Conservation (phyloP, 1,284 basidiomycete genomes). For the Tremellales sp. region DNA sequence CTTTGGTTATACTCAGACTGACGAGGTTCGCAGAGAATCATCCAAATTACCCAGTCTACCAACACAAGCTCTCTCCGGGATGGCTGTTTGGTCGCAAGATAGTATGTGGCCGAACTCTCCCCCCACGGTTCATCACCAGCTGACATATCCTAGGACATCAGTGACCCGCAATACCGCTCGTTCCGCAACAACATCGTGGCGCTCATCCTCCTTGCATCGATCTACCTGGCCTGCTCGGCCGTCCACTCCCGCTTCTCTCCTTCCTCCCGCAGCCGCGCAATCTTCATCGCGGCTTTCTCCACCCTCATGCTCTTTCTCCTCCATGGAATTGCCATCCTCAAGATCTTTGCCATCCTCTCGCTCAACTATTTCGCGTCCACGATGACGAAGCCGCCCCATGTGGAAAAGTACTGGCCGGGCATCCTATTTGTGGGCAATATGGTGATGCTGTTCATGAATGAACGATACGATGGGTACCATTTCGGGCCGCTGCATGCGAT, state of each 20-base stretch:
- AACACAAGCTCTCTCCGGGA: slow-evolving; percentile 57
- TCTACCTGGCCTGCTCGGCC: slow-evolving; percentile 47
- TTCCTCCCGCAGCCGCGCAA: slow-evolving; percentile 45
- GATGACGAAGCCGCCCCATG: slow-evolving; percentile 26
- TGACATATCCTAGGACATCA: slow-evolving; percentile 64
- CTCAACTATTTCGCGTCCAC: slow-evolving; percentile 69
- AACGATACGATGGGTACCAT: slow-evolving; percentile 70
- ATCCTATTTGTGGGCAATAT: slow-evolving; percentile 65
- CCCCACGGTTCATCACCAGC: slow-evolving; percentile 8
- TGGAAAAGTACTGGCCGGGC: slow-evolving; percentile 30
- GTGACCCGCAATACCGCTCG: slow-evolving; percentile 76
- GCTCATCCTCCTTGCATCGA: slow-evolving; percentile 55
- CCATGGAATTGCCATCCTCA: slow-evolving; percentile 82
- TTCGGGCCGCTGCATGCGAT: slow-evolving; percentile 59
- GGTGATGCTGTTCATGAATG: slow-evolving; percentile 70
- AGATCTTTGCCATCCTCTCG: slow-evolving; percentile 67
- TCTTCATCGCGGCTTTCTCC: slow-evolving; percentile 57
- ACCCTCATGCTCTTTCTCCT: slow-evolving; percentile 67
- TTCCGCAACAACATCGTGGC: slow-evolving; percentile 71
- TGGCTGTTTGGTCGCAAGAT: slow-evolving; percentile 53
- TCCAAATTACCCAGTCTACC: slow-evolving; percentile 67
- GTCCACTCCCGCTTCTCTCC: slow-evolving; percentile 51
- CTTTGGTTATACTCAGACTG: not conserved
- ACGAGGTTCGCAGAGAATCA: slow-evolving; percentile 56
- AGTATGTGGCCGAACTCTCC: slow-evolving; percentile 40